Base-by-base conservation (phyloP, 768 basidiomycete species). In the Dictyophora rubrovolvata region DNA sequence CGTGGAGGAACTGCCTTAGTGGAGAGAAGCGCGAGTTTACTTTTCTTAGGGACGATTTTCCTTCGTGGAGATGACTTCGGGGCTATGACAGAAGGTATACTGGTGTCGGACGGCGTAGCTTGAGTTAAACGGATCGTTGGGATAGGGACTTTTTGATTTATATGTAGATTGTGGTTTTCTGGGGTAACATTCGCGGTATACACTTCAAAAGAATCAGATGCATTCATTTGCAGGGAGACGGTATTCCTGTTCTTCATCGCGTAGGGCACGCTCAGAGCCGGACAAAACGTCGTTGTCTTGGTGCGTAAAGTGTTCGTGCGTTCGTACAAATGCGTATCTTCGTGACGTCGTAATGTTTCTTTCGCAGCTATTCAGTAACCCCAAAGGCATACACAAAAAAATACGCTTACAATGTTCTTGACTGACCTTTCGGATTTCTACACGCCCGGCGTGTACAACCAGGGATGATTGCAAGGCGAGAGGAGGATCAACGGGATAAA, bases 41-140 rank as follows among this genome's bases (percentile, higher is more conserved):
- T 83, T 66, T 86, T 87, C 72, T 86, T 89, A 16, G 85, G 87
- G 10, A 87, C 83, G 60, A 89, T 78, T 18, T 78, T 77, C 59
- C 74, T 78, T 34, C 74, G 73, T 2, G 61, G 58, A 33, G 0
- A 74, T 63, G 7, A 59, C 55, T 68, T 72, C 6, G 68, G 65
- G n/a, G 73, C 67, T 37, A 58, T 4, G 1, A 75, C 70, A 28
- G 64, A 12, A 47, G 60, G 62, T 47, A 69, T 61, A 33, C 60
- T 63, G 59, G 66, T 66, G n/a, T 66, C 64, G 12, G 79, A 81
- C 2, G 86, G 87, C 0, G 81, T 86, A 0, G 87, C 84, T 16
- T 82, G 76, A 63, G 82, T 81, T 65, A 89, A 79, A 48, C 85
- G 78, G 60, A 89, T 89, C 55, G 85, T 83, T 21, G 87, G 85